Evolutionary conservation across 2,329 filamentous ascomycete genomes (phyloP).

Genomic region (Colletotrichum eremochloae): DNA sequence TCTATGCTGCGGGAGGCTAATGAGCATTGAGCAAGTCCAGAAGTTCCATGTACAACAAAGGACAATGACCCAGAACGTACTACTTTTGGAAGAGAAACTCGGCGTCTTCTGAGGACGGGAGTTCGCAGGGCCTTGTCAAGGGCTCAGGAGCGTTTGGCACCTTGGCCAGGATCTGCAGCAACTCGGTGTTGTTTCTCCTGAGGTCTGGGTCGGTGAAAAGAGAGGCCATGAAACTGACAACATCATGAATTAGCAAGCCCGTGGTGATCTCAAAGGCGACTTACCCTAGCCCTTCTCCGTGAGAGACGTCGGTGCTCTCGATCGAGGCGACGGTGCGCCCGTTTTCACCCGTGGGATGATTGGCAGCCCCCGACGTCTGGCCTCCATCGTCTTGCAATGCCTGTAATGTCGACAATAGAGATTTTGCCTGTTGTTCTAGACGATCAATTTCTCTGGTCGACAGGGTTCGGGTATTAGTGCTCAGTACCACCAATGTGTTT

Average conservation of each 20-base stretch:
- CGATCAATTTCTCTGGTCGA: constrained; percentile 43
- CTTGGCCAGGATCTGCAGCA: constrained; percentile 33
- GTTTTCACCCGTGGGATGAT: neutral
- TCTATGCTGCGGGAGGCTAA: constrained; percentile 30
- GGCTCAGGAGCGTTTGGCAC: constrained; percentile 26
- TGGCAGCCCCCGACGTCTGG: neutral
- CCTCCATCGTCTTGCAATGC: neutral
- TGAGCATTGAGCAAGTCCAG: neutral
- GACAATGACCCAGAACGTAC: constrained; percentile 12
- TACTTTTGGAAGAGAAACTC: constrained; percentile 41
- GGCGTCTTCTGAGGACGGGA: constrained; percentile 34
- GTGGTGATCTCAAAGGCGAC: neutral
- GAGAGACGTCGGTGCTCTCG: constrained; percentile 29
- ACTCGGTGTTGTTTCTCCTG: constrained; percentile 36
- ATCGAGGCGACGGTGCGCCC: constrained; percentile 43
- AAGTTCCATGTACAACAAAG: neutral
- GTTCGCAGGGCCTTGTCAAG: constrained; percentile 17
- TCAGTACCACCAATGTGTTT: neutral
- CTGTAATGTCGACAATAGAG: neutral
- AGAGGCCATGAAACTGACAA: constrained; percentile 39
- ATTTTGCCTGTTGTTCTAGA: constrained; percentile 44
- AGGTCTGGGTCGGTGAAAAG: constrained; percentile 43
- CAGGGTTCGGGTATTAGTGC: neutral
- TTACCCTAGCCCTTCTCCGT: constrained; percentile 41
- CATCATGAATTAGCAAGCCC: neutral